These are phyloP conservation scores for Talaromyces sp. DNA, from an alignment of 2,329 filamentous ascomycete species.

Conservation along the genomic window DNA sequence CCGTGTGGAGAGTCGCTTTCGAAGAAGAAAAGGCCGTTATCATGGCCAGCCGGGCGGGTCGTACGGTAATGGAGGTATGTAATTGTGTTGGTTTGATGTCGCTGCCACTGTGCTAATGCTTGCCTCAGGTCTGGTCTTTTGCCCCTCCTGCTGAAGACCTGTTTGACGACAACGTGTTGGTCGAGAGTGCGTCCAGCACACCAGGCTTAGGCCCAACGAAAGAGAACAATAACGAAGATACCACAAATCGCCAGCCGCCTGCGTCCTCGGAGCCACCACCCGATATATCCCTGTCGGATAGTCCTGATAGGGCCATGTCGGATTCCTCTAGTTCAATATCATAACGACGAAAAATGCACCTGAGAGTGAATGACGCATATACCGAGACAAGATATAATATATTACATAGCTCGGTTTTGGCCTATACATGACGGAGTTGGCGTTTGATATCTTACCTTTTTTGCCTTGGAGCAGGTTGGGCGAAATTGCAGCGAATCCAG, in stretches of 20 bases:
- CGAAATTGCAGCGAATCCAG: neutral
- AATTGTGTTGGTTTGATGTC: conserved; percentile 1
- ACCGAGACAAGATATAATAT: neutral
- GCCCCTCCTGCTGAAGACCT: conserved; percentile 61
- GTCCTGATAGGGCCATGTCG: conserved; percentile 30
- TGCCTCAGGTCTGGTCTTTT: conserved; percentile 82
- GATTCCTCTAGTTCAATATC: conserved; percentile 22
- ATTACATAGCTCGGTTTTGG: neutral
- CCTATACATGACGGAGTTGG: neutral
- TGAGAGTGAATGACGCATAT: neutral
- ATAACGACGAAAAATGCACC: neutral
- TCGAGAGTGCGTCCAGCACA: conserved; percentile 31
- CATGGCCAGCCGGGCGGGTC: conserved; percentile 76
- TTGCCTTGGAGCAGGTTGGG: neutral
- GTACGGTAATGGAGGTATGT: conserved; percentile 92
- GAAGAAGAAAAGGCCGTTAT: conserved; percentile 98
- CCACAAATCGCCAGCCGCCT: conserved; percentile 13
- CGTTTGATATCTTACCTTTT: neutral
- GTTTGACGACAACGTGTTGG: conserved; percentile 21
- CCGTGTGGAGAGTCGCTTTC: conserved; percentile 96
- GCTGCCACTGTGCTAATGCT: neutral
- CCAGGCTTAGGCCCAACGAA: conserved; percentile 21
- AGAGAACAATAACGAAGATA: conserved; percentile 12
- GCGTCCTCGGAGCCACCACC: conserved; percentile 30
- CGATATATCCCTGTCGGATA: conserved; percentile 20